Conservation (phyloP, 1,139 yeast genomes). For the Candida frijolesensis region DNA sequence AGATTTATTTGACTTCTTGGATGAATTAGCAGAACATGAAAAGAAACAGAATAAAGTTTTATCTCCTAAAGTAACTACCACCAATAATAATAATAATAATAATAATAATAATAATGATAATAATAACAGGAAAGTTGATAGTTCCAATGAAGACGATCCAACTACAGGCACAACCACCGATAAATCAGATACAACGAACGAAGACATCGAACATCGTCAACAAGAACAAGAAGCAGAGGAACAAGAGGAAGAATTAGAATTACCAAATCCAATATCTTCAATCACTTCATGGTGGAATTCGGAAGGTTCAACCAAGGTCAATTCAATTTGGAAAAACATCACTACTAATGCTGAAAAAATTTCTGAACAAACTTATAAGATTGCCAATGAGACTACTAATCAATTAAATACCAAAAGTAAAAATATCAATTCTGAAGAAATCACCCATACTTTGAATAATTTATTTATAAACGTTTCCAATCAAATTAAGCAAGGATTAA, state of each 20-base stretch:
- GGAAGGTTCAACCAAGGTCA: constrained; percentile 75
- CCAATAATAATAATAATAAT: background rate
- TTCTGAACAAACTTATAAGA: constrained; percentile 45
- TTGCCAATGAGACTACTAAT: constrained; percentile 46
- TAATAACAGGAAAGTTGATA: constrained; percentile 2
- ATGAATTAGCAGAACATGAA: constrained; percentile 67
- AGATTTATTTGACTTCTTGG: constrained; percentile 84
- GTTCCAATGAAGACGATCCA: constrained; percentile 9
- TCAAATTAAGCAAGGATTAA: constrained; percentile 58
- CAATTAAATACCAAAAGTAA: constrained; percentile 46
- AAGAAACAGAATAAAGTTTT: constrained; percentile 16
- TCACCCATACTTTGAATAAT: constrained; percentile 37
- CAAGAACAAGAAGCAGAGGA: constrained; percentile 5
- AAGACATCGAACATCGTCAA: constrained; percentile 12
- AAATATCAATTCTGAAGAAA: constrained; percentile 35
- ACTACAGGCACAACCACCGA: constrained; percentile 16
- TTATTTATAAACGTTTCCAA: constrained; percentile 42
- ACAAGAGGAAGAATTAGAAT: constrained; percentile 12
- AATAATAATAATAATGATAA: background rate
- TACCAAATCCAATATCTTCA: constrained; percentile 64
- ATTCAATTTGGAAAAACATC: constrained; percentile 65
- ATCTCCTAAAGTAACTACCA: constrained; percentile 4
- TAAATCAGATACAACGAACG: constrained; percentile 14
- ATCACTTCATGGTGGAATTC: constrained; percentile 81
- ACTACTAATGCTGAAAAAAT: constrained; percentile 45